phyloP scores from a whole-genome alignment of 1,139 yeast species.

The Diutina sp. region DNA sequence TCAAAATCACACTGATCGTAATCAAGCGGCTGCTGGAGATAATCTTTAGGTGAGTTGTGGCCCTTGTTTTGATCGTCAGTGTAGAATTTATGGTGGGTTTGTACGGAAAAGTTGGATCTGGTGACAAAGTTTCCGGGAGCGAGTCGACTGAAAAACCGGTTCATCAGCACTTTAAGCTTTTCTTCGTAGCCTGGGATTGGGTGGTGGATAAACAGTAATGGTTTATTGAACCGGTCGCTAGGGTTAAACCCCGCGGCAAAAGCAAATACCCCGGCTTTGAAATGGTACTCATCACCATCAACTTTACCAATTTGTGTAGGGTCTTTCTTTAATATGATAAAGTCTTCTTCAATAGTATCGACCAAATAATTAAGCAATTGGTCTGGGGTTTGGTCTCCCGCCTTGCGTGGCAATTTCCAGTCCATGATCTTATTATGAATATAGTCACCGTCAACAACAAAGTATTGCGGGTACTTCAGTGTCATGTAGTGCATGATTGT shows the following conservation, averaged over 20 bases:
- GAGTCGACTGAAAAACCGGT: conserved; percentile 40
- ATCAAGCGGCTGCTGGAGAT: conserved; percentile 17
- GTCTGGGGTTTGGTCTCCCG: conserved; percentile 7
- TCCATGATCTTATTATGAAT: conserved; percentile 31
- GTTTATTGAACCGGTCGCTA: conserved; percentile 35
- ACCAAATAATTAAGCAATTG: conserved; percentile 25
- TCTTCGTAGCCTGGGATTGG: conserved; percentile 53
- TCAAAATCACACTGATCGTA: conserved; percentile 38
- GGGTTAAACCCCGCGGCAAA: conserved; percentile 76
- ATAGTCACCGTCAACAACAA: conserved; percentile 15
- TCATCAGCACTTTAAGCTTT: conserved; percentile 48
- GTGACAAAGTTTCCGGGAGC: conserved; percentile 40
- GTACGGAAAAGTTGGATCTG: conserved; percentile 51
- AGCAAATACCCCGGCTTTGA: conserved; percentile 52
- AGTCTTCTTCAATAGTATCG: conserved; percentile 54
- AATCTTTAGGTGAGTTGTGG: conserved; percentile 16
- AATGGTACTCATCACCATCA: conserved; percentile 42
- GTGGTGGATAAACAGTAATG: conserved; percentile 40
- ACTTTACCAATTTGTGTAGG: conserved; percentile 20
- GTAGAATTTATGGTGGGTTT: conserved; percentile 37
- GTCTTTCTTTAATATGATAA: conserved; percentile 44
- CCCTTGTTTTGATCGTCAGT: conserved; percentile 43
- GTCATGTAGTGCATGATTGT: conserved; percentile 32
- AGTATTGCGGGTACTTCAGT: conserved; percentile 50
- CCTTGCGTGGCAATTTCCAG: conserved; percentile 20